Evolutionary conservation across 169 alveolate species (phyloP), one percentile per base, ranked within the genome.

Genomic region (Plasmodium reichenowi): DNA sequence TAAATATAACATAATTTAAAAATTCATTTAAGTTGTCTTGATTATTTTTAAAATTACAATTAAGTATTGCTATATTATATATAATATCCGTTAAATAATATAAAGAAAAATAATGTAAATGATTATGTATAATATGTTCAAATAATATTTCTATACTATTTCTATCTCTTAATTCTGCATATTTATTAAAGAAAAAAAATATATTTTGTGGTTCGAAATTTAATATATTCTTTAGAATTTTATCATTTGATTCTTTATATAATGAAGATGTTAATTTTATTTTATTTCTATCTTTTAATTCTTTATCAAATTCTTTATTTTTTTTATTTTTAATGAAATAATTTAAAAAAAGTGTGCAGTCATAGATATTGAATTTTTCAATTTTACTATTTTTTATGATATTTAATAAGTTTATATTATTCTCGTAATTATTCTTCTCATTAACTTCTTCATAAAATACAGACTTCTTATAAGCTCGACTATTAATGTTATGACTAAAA

Each of bases 381-480:
- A 80, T 80, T 26, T 32, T 26, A 13, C 90, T 80, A 3, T 59
- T 56, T 45, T 47, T 68, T 9, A 80, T 66, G 5, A 80, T 80
- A 5, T 47, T 24, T 4, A 80, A 12, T 26, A 80, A 66, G 32
- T 67, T 64, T 32, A 52, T 26, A 67, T 80, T 80, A 22, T 80
- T 50, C 58, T 67, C 71, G 9, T 3, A 48, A 56, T 80, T 80
- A 8, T 22, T 54, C 43, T 64, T 64, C 24, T 80, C 83, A 29
- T 24, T 80, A 17, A 80, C 20, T 29, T 80, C 83, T 2, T 80
- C 90, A 20, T 80, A 71, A 50, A 80, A 80, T n/a, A 80, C 38
- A n/a, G 90, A 80, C 15, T 43, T 71, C 8, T 60, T 59, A 17
- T 64, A 56, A 32, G 45, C 45, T 0, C 45, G 45, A 32, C 45